phyloP scores from a whole-genome alignment of 108 stramenopile species.

The Nitzschia sp. region DNA sequence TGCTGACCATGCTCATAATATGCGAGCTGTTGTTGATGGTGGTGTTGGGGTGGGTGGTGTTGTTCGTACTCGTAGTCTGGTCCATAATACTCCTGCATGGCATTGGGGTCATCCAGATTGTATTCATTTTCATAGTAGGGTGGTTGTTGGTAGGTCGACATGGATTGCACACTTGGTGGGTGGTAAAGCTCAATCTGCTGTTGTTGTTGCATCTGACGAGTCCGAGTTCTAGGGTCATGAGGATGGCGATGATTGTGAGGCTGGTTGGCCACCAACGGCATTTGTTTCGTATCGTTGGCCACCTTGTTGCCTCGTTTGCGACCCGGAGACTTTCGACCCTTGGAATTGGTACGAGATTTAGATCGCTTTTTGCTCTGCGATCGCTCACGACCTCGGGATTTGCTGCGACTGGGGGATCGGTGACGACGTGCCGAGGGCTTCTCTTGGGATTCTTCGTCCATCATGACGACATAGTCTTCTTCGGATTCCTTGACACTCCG shows the following conservation, averaged over 20 bases:
- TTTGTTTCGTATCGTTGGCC: background rate
- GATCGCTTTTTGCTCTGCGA: background rate
- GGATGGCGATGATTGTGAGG: background rate
- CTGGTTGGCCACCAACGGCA: background rate
- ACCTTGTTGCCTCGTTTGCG: background rate
- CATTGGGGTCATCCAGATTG: too few relatives aligned
- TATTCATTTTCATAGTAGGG: too few relatives aligned
- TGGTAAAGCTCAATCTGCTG: background rate
- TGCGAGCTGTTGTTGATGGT: background rate
- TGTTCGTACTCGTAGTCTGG: too few relatives aligned
- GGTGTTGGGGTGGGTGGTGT: too few relatives aligned
- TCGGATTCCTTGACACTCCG: background rate
- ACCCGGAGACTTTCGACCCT: background rate
- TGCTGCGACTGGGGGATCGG: background rate
- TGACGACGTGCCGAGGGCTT: background rate
- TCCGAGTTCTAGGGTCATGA: too few relatives aligned
- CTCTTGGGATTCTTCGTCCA: background rate
- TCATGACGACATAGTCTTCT: background rate
- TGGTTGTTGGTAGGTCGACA: too few relatives aligned
- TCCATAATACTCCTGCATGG: too few relatives aligned
- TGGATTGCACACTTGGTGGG: background rate
- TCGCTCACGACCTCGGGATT: background rate
- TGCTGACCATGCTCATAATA: too few relatives aligned
- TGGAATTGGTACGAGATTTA: background rate
- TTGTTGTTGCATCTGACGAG: background rate